phyloP scores from a whole-genome alignment of 352 stramenopile genomes.

The Phytophthora hibernalis region DNA sequence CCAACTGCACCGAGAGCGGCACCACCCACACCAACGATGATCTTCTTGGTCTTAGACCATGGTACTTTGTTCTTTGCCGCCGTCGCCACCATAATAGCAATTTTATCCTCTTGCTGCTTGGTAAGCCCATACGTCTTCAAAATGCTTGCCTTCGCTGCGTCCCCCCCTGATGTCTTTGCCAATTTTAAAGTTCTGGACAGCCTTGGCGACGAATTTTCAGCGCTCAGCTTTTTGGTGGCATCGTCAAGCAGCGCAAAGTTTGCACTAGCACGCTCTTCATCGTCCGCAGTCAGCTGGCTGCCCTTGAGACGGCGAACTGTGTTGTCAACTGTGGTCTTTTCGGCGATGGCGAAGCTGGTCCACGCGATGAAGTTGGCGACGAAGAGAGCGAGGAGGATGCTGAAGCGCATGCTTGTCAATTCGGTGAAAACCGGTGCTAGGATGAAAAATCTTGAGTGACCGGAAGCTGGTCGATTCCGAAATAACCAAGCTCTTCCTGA shows the following conservation, averaged over 20 bases:
- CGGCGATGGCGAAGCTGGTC: background rate
- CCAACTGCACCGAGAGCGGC: background rate
- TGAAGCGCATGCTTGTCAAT: slow-evolving; percentile 2
- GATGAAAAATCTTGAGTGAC: background rate
- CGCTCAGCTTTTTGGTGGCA: background rate
- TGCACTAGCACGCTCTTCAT: background rate
- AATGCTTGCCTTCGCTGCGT: background rate
- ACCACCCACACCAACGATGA: background rate
- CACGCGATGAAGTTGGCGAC: slow-evolving; percentile 9
- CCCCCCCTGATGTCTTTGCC: background rate
- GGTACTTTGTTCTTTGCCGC: background rate
- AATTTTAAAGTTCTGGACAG: background rate
- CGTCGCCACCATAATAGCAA: background rate
- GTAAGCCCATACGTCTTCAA: background rate
- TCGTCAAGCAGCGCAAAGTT: background rate
- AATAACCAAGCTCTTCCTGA: background rate
- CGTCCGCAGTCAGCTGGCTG: background rate
- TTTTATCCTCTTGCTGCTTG: background rate
- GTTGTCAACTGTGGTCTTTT: background rate
- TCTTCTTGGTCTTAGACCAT: background rate
- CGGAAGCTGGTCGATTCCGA: background rate
- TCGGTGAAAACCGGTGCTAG: background rate
- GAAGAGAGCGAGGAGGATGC: background rate
- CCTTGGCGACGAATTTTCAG: background rate
- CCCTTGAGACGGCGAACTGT: background rate